phyloP scores from a whole-genome alignment of 352 stramenopile species.

The Pythium grandisporangium region DNA sequence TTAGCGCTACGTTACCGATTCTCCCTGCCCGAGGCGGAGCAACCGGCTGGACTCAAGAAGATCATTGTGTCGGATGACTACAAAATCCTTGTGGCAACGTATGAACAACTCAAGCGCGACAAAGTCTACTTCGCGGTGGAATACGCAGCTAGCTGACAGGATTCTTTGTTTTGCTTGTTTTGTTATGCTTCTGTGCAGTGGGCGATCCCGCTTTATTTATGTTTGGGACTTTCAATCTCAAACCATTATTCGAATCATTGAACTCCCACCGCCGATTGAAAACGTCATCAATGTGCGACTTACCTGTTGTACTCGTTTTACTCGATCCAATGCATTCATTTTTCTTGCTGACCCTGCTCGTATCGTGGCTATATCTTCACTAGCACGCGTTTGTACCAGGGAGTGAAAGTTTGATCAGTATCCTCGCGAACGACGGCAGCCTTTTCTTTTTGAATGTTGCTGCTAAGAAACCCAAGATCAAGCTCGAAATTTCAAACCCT shows the following conservation, averaged over 20 bases:
- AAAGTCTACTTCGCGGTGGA: neutral
- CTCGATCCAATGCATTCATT: neutral
- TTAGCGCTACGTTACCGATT: constrained; percentile 70
- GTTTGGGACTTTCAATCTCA: constrained; percentile 81
- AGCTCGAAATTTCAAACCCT: constrained; percentile 52
- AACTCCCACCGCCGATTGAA: constrained; percentile 63
- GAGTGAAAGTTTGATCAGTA: constrained; percentile 42
- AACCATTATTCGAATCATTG: constrained; percentile 80
- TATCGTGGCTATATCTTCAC: too few relatives aligned
- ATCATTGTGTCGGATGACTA: constrained; percentile 72
- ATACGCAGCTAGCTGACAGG: too few relatives aligned
- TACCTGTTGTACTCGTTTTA: neutral
- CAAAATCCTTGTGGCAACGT: constrained; percentile 75
- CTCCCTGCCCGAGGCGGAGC: constrained; percentile 49
- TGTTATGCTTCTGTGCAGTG: constrained; percentile 39
- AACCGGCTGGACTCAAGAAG: constrained; percentile 42
- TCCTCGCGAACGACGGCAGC: constrained; percentile 55
- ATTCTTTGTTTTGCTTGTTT: too few relatives aligned
- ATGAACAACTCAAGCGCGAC: neutral
- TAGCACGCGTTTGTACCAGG: constrained; percentile 68
- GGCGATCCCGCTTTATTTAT: constrained; percentile 66
- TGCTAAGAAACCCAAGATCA: constrained; percentile 58
- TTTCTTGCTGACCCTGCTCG: too few relatives aligned
- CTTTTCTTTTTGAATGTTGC: constrained; percentile 71
- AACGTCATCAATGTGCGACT: constrained; percentile 43